Base-by-base conservation (phyloP, 106 monocot species). In the Platanthera zijinensis region DNA sequence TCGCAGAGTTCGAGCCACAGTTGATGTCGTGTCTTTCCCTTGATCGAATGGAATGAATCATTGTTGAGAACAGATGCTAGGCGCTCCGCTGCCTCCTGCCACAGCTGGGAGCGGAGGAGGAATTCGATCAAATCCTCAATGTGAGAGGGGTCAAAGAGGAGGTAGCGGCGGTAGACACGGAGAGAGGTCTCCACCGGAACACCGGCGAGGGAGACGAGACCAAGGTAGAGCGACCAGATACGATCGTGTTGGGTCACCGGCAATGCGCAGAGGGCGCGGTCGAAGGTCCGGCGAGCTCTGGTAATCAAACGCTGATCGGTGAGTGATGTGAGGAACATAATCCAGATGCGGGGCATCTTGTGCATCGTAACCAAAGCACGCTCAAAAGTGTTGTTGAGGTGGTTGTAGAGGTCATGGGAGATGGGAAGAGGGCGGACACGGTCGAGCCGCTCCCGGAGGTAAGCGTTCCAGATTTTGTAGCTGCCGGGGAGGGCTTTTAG, bases 381-480 rank as follows among this genome's bases (percentile, higher is more conserved):
- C 86, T 99, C 92, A 81, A 99, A 99, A 66, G 99, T 88, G 87
- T 94, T 99, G 85, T 99, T 92, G 69, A 94, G 89, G 59, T 86
- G 84, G 25, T 73, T 25, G 72, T 81, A 94, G 52, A 67, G 73
- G 1, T 82, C 74, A 81, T 94, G 85, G 10, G 91, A 77, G 74
- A 92, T 77, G 10, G 99, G 90, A 74, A 82, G 85, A 11, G 83
- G 73, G 32, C 92, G 92, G 54, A 86, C 83, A 30, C 86, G 69
- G 66, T 92, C 88, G 69, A 94, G 84, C 19, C 92, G 84, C 83
- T 99, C 94, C 32, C 88, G 86, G 50, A 94, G 87, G 75, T 94
- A 99, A 7, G 94, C 99, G 67, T 94, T 85, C 99, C 94, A 99
- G 13, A 99, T 88, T 82, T 99, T 99, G 85, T 99, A 99, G 75